Conservation (phyloP, 495 filamentous ascomycete species). For the Neurospora hispaniola region DNA sequence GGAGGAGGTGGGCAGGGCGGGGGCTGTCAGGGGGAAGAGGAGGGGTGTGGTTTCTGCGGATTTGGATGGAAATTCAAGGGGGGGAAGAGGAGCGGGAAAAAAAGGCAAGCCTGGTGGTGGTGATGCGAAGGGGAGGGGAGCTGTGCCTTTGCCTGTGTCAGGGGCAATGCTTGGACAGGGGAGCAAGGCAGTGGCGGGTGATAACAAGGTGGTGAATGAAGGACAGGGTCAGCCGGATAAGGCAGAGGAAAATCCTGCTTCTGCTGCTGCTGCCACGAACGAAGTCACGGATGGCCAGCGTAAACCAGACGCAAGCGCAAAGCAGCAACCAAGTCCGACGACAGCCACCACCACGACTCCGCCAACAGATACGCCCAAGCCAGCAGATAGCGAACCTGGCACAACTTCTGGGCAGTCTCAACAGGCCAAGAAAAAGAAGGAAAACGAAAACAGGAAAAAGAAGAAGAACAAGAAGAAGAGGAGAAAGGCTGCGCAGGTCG, state of each 20-base stretch:
- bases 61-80: neutral
- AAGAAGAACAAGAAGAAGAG: conserved; percentile 10
- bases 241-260: neutral
- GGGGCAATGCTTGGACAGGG: neutral
- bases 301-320: neutral
- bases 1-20: conserved; percentile 51
- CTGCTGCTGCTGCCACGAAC: neutral
- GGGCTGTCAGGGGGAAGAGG: conserved; percentile 38
- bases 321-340: conserved; percentile 5
- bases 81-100: neutral
- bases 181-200: neutral
- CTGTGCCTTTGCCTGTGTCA: neutral
- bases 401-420: neutral
- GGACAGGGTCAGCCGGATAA: neutral
- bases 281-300: neutral
- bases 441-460: conserved; percentile 33
- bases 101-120: neutral
- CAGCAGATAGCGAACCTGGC: neutral
- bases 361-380: neutral
- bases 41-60: neutral
- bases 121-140: neutral
- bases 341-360: conserved; percentile 20
- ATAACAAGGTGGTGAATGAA: neutral
- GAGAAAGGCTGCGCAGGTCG: neutral
- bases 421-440: conserved; percentile 42